Evolutionary conservation across 768 basidiomycete species (phyloP).

Genomic region (Lentinula boryana): DNA sequence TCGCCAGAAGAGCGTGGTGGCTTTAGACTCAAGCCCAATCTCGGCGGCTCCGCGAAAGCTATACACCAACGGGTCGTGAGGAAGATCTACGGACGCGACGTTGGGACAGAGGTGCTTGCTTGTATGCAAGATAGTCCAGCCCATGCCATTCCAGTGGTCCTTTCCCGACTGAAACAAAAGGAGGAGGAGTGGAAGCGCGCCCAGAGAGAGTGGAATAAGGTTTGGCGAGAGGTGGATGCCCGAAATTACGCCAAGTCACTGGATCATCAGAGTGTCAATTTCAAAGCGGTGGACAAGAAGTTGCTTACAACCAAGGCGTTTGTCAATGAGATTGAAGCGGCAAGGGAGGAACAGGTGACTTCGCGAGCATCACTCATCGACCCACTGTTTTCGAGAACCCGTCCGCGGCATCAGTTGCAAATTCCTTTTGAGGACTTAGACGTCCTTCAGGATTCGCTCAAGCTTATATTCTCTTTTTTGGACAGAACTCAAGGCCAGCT

Average conservation of each 20-base stretch:
- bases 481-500: slow-evolving; percentile 83
- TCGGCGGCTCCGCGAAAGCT: slow-evolving; percentile 81
- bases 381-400: slow-evolving; percentile 51
- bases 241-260: slow-evolving; percentile 90
- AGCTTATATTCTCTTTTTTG: slow-evolving; percentile 84
- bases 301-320: slow-evolving; percentile 69
- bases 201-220: slow-evolving; percentile 97
- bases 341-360: slow-evolving; percentile 76
- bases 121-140: slow-evolving; percentile 92
- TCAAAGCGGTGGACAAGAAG: slow-evolving; percentile 90
- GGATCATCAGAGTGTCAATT: slow-evolving; percentile 88
- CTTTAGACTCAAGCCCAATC: slow-evolving; percentile 86
- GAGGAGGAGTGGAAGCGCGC: slow-evolving; percentile 99
- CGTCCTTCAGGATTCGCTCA: slow-evolving; percentile 82
- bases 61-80: slow-evolving; percentile 93
- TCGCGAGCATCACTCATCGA: slow-evolving; percentile 60
- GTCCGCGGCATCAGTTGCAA: slow-evolving; percentile 74
- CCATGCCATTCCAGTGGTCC: slow-evolving; percentile 83
- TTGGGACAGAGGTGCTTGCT: slow-evolving; percentile 73
- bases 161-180: slow-evolving; percentile 87
- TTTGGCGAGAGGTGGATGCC: slow-evolving; percentile 96
- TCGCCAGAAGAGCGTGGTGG: slow-evolving; percentile 67
- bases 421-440: slow-evolving; percentile 68
- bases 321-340: slow-evolving; percentile 78
- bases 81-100: slow-evolving; percentile 92